Conservation (phyloP, 495 filamentous ascomycete genomes). For the Annulohypoxylon stygium region DNA sequence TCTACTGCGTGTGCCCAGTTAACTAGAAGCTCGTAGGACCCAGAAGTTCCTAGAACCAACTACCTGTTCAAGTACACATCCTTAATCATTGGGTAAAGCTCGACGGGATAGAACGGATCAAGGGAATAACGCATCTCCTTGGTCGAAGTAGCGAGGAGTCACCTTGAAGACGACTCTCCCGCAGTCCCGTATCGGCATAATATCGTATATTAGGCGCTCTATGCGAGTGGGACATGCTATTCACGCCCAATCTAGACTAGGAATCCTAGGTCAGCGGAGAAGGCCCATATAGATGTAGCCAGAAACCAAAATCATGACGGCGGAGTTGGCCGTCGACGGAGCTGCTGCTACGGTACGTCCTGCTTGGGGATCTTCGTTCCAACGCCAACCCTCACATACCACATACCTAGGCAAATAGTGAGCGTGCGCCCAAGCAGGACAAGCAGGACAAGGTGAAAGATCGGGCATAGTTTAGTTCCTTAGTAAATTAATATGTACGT, state of each 20-base stretch:
- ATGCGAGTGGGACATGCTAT: conserved; percentile 22
- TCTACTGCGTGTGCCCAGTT: conserved; percentile 30
- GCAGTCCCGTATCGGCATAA: conserved; percentile 7
- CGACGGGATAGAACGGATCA: background rate
- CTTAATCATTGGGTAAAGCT: conserved; percentile 16
- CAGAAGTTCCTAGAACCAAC: background rate
- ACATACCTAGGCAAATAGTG: background rate
- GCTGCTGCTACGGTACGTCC: conserved; percentile 18
- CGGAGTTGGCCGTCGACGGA: conserved; percentile 26
- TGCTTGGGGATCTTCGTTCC: conserved; percentile 1
- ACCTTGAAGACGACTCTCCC: conserved; percentile 11
- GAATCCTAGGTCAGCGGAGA: conserved; percentile 30
- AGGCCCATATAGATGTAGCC: conserved; percentile 12
- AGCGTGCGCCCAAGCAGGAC: conserved; percentile 1
- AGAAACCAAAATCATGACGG: conserved; percentile 9
- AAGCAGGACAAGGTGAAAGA: background rate
- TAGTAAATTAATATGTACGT: background rate
- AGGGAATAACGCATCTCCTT: conserved; percentile 5
- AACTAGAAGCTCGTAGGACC: background rate
- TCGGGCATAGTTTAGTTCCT: background rate
- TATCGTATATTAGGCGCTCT: conserved; percentile 22
- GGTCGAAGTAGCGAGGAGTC: conserved; percentile 14
- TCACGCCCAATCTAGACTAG: conserved; percentile 36
- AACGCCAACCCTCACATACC: background rate
- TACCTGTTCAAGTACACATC: background rate